Base-by-base conservation (phyloP, 352 stramenopile genomes). In the Globisporangium barbulae region DNA sequence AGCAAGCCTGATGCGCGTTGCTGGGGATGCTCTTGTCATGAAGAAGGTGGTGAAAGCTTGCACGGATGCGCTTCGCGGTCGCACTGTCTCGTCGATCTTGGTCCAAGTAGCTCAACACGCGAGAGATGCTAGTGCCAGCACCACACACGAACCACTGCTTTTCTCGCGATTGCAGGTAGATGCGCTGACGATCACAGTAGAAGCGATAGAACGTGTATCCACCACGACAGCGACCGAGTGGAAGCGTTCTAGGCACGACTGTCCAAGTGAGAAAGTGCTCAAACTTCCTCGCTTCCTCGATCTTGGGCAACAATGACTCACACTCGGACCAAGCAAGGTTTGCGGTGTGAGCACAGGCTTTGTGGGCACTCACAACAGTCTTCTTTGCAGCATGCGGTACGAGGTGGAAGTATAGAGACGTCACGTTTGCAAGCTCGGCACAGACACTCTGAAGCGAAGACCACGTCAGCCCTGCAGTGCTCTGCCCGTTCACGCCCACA, bases 281-380 rank as follows among this genome's bases (percentile, higher is more conserved):
- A n/a, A 90, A 61, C 15, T 72, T 67, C 17, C 61, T 64, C 31
- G 77, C 76, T 48, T 83, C 75, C 28, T 81, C 64, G 5, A 93
- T 65, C 61, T 77, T 75, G 41, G 74, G 72, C 41, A 79, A 48
- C 49, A 92, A 59, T 53, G 64, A 66, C 44, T 78, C 72, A 31
- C 81, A 89, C 62, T 89, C 79, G 1, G 72, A 83, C 72, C 83
- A 83, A n/a, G 82, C 83, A 30, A 71, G 33, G 53, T 94, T 94
- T 3, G 76, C 78, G 64, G 66, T 72, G 44, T 88, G 70, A n/a
- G 82, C 62, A 39, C 85, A 93, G 19, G 53, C 59, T 67, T 83
- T 74, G 45, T 94, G 85, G 13, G 84, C 81, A 50, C 69, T 48
- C 28, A 93, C 57, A 53, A 79, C 44, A 5, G 69, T 78, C 19